phyloP scores from a whole-genome alignment of 805 yeast species.

The Candida krabiensis region DNA sequence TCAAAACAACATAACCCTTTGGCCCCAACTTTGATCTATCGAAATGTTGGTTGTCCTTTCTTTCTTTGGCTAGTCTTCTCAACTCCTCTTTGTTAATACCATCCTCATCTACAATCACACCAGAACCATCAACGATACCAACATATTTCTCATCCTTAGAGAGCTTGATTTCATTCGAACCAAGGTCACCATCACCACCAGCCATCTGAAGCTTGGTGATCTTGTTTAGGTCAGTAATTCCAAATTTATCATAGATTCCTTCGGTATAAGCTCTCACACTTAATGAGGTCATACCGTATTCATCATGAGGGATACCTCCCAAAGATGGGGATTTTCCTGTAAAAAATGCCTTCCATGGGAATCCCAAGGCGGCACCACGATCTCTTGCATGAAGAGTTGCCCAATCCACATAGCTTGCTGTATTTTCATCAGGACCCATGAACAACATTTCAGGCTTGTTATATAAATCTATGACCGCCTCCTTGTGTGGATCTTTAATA shows the following conservation, averaged over 20 bases:
- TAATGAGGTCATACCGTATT: slow-evolving; percentile 95
- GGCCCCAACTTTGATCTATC: slow-evolving; percentile 65
- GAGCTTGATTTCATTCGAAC: slow-evolving; percentile 89
- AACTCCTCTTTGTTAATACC: slow-evolving; percentile 85
- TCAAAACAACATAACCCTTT: slow-evolving; percentile 78
- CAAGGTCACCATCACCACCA: slow-evolving; percentile 98
- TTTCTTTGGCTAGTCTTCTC: slow-evolving; percentile 69
- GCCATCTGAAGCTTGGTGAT: slow-evolving; percentile 92
- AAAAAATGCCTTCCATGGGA: slow-evolving; percentile 89
- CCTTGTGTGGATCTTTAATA: slow-evolving; percentile 70
- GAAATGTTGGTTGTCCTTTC: slow-evolving; percentile 72
- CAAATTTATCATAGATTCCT: slow-evolving; percentile 78
- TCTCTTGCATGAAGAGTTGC: slow-evolving; percentile 90
- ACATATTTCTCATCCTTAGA: slow-evolving; percentile 83
- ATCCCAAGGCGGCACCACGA: slow-evolving; percentile 86
- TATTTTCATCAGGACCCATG: slow-evolving; percentile 99
- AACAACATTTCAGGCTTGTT: slow-evolving; percentile 85
- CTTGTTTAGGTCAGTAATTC: slow-evolving; percentile 51
- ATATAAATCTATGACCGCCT: slow-evolving; percentile 79
- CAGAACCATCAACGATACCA: slow-evolving; percentile 93
- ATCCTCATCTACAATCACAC: slow-evolving; percentile 88
- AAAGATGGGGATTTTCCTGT: slow-evolving; percentile 90
- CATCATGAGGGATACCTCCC: slow-evolving; percentile 99
- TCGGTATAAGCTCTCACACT: slow-evolving; percentile 91
- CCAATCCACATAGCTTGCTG: slow-evolving; percentile 95